These are phyloP conservation scores for Colletotrichum chlorophyti DNA, from an alignment of 2,329 filamentous ascomycete species.

Conservation along the genomic window DNA sequence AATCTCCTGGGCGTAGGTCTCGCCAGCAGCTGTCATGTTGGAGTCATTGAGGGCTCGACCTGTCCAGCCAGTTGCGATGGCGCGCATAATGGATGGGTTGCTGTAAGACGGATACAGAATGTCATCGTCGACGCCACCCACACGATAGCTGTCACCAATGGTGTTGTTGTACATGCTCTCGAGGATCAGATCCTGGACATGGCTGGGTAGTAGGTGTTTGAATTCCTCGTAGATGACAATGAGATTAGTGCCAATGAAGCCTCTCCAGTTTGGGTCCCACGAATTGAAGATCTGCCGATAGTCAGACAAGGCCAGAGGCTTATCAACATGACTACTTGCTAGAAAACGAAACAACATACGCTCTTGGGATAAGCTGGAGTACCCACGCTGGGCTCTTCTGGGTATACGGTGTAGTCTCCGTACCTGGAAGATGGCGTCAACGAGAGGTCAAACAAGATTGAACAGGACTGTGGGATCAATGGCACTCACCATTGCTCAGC, in stretches of 20 bases:
- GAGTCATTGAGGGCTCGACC: constrained; percentile 58
- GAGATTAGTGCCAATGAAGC: constrained; percentile 65
- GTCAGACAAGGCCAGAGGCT: no score
- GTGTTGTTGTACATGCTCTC: constrained; percentile 61
- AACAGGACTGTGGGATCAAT: constrained; percentile 51
- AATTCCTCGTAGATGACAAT: constrained; percentile 68
- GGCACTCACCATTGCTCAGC: constrained; percentile 39
- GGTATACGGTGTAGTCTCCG: constrained; percentile 54
- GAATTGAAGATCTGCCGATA: constrained; percentile 60
- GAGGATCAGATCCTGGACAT: constrained; percentile 51
- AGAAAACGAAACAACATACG: background rate
- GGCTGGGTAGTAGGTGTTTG: constrained; percentile 45
- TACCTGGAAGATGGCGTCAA: background rate
- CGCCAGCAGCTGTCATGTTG: constrained; percentile 66
- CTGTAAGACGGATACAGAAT: constrained; percentile 49
- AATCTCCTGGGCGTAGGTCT: constrained; percentile 60
- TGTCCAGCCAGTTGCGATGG: constrained; percentile 64
- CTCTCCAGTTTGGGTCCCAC: constrained; percentile 71
- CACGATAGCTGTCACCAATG: constrained; percentile 65
- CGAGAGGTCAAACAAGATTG: constrained; percentile 21
- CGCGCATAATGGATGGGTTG: constrained; percentile 61
- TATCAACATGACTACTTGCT: background rate
- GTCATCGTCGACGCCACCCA: constrained; percentile 51
- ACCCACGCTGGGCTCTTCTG: constrained; percentile 65
- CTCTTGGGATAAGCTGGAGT: constrained; percentile 50